Percentiles rank a stretch among this genome's conserved stretches.
Conservation (phyloP, 116 monocot genomes). For the Dioscorea cayenensis region DNA sequence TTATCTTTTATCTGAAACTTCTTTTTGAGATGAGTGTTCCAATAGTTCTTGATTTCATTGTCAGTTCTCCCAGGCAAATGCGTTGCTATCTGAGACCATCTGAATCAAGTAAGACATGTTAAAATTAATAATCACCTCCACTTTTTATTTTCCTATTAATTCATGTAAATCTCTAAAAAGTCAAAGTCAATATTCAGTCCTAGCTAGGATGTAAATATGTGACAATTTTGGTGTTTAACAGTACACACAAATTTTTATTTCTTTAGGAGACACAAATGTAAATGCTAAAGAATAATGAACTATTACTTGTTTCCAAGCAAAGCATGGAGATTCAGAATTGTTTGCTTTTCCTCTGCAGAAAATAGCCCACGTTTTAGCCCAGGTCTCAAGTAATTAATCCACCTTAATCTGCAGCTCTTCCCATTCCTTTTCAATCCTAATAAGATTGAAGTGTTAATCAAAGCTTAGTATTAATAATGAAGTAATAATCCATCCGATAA, state of each 20-base stretch:
- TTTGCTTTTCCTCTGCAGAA: slow-evolving; percentile 22
- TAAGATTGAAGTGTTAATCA: neutral
- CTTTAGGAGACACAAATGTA: too few species aligned
- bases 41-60: slow-evolving; percentile 36
- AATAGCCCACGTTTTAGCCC: slow-evolving; percentile 30
- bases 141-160: too few species aligned
- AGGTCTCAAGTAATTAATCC: slow-evolving; percentile 38
- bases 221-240: too few species aligned
- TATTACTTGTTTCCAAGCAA: slow-evolving; percentile 41
- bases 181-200: too few species aligned
- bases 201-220: too few species aligned
- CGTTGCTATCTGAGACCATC: slow-evolving; percentile 41
- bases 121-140: too few species aligned
- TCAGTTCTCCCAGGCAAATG: slow-evolving; percentile 41
- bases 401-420: slow-evolving; percentile 39
- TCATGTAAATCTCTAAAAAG: too few species aligned
- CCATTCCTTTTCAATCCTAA: slow-evolving; percentile 33
- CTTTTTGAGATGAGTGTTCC: slow-evolving; percentile 34
- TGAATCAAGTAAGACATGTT: slow-evolving; percentile 1
- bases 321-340: slow-evolving; percentile 16
- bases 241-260: too few species aligned
- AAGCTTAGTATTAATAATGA: neutral
- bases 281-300: too few species aligned
- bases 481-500: neutral
- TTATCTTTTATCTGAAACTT: neutral